Base-by-base conservation (phyloP, 345 rosid genomes). In the Salix udensis region DNA sequence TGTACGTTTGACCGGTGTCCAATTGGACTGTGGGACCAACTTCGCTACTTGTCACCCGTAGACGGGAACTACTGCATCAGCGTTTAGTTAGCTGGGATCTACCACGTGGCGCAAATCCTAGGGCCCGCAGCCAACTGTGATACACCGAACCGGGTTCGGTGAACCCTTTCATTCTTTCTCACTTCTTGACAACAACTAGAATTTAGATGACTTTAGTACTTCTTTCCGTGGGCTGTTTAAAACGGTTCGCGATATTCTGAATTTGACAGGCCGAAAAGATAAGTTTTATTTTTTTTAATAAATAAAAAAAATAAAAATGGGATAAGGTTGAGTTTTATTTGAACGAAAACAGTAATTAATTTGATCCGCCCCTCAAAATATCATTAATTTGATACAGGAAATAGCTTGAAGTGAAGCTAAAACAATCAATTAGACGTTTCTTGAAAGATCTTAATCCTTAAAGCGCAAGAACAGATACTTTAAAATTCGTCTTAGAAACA, bases 1-100 rank as follows among this genome's bases (percentile, higher is more conserved):
- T 39, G 39, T 24, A 58, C 44, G 2, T 72, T 76, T 72, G 81
- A 77, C 79, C 81, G 76, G 70, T 74, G 79, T 77, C 75, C 24
- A 16, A 7, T 16, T 13, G 16, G 39, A 50, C 12, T 16, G 66
- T 24, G 39, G 64, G 65, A 9, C 74, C 65, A n/a, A 12, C 30
- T 16, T 1, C 7, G 0, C 9, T 2, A 3, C 19, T 21, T 19
- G 15, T 1, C 7, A 36, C 37, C 37, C 37, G 37, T 36, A 1
- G 37, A 36, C 37, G 37, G 7, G 37, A 36, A 1, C 37, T 36
- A 8, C 10, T 9, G 58, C 19, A 18, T 52, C n/a, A 52, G 19
- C 58, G 58, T 52, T 5, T 1, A 3, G 62, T 8, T n/a, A 4
- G 28, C 4, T n/a, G 26, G 2, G 23, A 53, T n/a, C 6, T 2